Percentiles rank a stretch among this genome's conserved stretches.
These are phyloP conservation scores for Talaromyces wortmannii DNA, from an alignment of 495 filamentous ascomycete species.

Conservation along the genomic window DNA sequence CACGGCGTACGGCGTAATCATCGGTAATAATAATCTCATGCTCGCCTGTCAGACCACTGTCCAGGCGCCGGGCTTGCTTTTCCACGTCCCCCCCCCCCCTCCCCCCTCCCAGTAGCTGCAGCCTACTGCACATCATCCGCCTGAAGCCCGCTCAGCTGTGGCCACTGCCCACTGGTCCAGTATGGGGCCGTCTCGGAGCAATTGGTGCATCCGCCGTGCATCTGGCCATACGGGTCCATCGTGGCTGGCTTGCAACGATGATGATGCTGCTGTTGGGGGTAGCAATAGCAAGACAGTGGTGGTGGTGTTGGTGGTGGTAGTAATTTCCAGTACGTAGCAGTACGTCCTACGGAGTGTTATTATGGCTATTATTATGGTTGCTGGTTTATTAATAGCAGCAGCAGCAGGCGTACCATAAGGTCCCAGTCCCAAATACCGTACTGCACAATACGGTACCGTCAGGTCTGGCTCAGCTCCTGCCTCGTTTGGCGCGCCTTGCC, in stretches of 20 bases:
- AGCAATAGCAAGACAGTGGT: no score
- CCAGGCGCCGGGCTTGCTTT: neutral
- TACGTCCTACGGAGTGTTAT: no score
- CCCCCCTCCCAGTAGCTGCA: neutral
- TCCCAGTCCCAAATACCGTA: no score
- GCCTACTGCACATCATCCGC: constrained; percentile 2
- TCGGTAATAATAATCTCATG: neutral
- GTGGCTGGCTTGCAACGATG: no score
- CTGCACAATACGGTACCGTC: neutral
- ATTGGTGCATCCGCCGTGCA: neutral
- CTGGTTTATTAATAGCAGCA: no score
- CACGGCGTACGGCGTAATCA: neutral
- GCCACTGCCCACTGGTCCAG: neutral
- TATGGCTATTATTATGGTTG: no score
- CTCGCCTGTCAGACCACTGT: neutral
- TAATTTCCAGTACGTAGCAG: no score
- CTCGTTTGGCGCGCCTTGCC: constrained; percentile 18
- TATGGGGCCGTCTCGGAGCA: neutral
- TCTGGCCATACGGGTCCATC: no score
- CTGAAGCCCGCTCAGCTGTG: neutral
- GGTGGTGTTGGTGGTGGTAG: no score
- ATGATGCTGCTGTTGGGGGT: neutral
- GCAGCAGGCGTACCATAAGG: no score
- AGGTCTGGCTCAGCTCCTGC: constrained; percentile 31
- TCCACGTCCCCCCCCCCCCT: neutral